A percentile compares a stretch with the other conserved stretches of the same genome.
Evolutionary conservation across 1,284 basidiomycete species (phyloP).

Genomic region (Heterobasidion parviporum): DNA sequence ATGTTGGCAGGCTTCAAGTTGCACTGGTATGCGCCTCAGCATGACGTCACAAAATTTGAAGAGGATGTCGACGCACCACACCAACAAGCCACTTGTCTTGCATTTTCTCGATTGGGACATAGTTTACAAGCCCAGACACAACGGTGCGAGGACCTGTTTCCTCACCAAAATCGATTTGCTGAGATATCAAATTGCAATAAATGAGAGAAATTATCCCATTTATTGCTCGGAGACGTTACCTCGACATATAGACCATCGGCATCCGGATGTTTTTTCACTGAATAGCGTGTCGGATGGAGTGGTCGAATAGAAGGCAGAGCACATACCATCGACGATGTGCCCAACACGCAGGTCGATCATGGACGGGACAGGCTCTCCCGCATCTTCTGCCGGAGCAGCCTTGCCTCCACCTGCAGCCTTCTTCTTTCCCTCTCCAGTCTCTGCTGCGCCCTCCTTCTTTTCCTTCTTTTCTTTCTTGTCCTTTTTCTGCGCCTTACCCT

Average conservation of each 20-base stretch:
- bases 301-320: background rate
- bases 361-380: constrained; percentile 75
- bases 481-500: constrained; percentile 27
- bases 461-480: constrained; percentile 47
- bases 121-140: constrained; percentile 90
- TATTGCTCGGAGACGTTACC: constrained; percentile 26
- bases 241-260: constrained; percentile 91
- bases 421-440: constrained; percentile 35
- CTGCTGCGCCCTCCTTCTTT: constrained; percentile 25
- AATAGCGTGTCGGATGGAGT: background rate
- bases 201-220: constrained; percentile 1
- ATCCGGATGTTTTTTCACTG: constrained; percentile 91
- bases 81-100: constrained; percentile 78
- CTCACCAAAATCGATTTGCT: constrained; percentile 95
- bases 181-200: background rate
- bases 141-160: constrained; percentile 90
- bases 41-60: constrained; percentile 1
- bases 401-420: constrained; percentile 25
- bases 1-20: constrained; percentile 94
- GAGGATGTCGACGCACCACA: constrained; percentile 47
- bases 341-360: constrained; percentile 95
- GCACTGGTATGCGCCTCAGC: constrained; percentile 39
- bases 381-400: constrained; percentile 44
- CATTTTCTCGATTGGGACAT: constrained; percentile 93
- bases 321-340: constrained; percentile 80